phyloP scores from a whole-genome alignment of 164 flowering plant species.

The Santalum album region DNA sequence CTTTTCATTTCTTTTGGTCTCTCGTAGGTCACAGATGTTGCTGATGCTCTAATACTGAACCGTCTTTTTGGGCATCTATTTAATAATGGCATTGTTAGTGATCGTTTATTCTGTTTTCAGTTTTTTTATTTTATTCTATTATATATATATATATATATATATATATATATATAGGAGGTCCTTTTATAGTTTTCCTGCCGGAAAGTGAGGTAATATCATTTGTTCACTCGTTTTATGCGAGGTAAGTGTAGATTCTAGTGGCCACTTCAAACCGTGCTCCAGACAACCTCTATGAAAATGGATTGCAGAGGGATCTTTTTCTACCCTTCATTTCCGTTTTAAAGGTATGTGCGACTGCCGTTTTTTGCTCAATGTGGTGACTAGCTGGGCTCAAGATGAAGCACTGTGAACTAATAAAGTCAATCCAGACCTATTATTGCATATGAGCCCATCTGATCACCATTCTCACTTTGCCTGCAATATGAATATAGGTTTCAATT shows the following conservation, averaged over 20 bases:
- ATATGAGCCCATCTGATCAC: too few species aligned
- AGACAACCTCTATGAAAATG: constrained; percentile 90
- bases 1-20: constrained; percentile 3
- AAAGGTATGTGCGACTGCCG: constrained; percentile 42
- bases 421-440: too few species aligned
- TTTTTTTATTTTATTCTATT: not conserved
- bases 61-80: constrained; percentile 82
- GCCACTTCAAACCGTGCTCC: constrained; percentile 98
- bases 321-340: constrained; percentile 85
- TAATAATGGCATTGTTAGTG: constrained; percentile 74
- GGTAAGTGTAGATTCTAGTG: constrained; percentile 69
- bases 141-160: too few species aligned
- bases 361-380: not conserved
- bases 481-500: too few species aligned
- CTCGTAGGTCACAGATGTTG: constrained; percentile 88
- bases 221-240: constrained; percentile 8
- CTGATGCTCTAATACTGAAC: constrained; percentile 94
- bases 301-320: constrained; percentile 95
- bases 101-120: not conserved
- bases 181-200: constrained; percentile 3
- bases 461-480: too few species aligned
- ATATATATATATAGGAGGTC: too few species aligned
- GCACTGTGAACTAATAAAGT: not conserved
- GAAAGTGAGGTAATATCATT: constrained; percentile 2
- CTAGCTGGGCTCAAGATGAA: not conserved